A percentile compares a stretch with the other conserved stretches of the same genome.
Evolutionary conservation across 176 grass and related monocot species (phyloP).

Genomic region (Cenchrus fungigraminus): DNA sequence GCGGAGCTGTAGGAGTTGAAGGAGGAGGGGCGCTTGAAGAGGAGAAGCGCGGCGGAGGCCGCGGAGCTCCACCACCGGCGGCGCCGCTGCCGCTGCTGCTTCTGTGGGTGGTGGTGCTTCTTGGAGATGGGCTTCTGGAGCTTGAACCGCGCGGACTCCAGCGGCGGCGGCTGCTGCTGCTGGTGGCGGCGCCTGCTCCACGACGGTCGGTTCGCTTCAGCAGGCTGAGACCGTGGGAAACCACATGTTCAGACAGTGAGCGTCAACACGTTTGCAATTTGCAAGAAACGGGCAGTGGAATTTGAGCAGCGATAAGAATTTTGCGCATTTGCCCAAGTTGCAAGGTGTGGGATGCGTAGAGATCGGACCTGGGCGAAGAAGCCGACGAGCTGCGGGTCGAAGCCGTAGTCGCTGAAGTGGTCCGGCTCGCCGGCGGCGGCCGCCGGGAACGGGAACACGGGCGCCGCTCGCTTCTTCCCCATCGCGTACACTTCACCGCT

Average conservation of each 20-base stretch:
- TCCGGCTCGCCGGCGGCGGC: not conserved
- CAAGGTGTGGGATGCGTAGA: no score
- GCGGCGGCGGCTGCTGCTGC: constrained; percentile 16
- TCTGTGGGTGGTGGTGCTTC: constrained; percentile 11
- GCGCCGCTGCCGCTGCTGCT: constrained; percentile 20
- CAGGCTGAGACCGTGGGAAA: not conserved
- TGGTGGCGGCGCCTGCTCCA: constrained; percentile 11
- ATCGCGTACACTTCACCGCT: not conserved
- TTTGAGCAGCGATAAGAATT: no score
- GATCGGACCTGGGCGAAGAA: constrained; percentile 5
- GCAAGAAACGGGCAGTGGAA: not conserved
- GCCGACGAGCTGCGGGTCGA: constrained; percentile 48
- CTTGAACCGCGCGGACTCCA: constrained; percentile 53
- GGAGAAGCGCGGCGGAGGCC: constrained; percentile 45
- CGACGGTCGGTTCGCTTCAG: constrained; percentile 23
- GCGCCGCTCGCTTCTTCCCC: constrained; percentile 46
- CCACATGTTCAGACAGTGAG: no score
- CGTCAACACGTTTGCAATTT: not conserved
- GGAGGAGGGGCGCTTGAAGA: constrained; percentile 48
- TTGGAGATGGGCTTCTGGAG: constrained; percentile 60
- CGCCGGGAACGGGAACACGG: constrained; percentile 22
- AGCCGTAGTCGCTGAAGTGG: constrained; percentile 62
- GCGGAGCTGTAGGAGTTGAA: not conserved
- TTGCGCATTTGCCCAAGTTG: not conserved
- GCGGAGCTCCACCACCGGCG: constrained; percentile 67